These are phyloP conservation scores for Hyaloscypha finlandica DNA, from an alignment of 495 filamentous ascomycete species.

Conservation along the genomic window DNA sequence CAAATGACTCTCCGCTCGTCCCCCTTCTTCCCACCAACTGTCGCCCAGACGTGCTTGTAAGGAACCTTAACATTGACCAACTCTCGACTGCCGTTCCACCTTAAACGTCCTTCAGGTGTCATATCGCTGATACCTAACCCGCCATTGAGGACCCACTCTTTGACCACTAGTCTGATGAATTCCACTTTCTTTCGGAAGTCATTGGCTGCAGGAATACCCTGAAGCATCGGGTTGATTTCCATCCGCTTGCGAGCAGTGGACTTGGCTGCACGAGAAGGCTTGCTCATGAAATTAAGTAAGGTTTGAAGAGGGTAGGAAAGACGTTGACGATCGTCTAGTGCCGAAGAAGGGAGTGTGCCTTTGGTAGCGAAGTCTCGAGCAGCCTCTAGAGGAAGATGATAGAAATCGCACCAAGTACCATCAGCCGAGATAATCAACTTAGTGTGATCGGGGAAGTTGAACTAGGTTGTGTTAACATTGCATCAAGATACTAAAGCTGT, in stretches of 20 bases:
- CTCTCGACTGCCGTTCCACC: conserved; percentile 71
- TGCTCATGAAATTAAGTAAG: conserved; percentile 52
- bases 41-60: conserved; percentile 80
- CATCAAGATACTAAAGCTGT: conserved; percentile 18
- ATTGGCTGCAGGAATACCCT: conserved; percentile 70
- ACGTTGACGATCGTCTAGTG: conserved; percentile 61
- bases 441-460: conserved; percentile 98
- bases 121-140: conserved; percentile 65
- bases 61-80: conserved; percentile 56
- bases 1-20: conserved; percentile 58
- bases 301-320: conserved; percentile 63
- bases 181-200: conserved; percentile 76
- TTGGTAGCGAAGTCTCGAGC: conserved; percentile 61
- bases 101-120: conserved; percentile 51
- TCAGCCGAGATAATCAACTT: conserved; percentile 81
- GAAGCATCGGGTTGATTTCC: conserved; percentile 59
- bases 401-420: conserved; percentile 80
- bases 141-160: conserved; percentile 71
- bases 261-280: conserved; percentile 45
- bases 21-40: conserved; percentile 74
- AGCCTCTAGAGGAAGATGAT: conserved; percentile 73
- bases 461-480: conserved; percentile 44
- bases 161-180: conserved; percentile 70
- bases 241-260: conserved; percentile 42
- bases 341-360: conserved; percentile 65